Conservation (phyloP, 1,284 basidiomycete genomes). For the Naganishia liquefaciens region DNA sequence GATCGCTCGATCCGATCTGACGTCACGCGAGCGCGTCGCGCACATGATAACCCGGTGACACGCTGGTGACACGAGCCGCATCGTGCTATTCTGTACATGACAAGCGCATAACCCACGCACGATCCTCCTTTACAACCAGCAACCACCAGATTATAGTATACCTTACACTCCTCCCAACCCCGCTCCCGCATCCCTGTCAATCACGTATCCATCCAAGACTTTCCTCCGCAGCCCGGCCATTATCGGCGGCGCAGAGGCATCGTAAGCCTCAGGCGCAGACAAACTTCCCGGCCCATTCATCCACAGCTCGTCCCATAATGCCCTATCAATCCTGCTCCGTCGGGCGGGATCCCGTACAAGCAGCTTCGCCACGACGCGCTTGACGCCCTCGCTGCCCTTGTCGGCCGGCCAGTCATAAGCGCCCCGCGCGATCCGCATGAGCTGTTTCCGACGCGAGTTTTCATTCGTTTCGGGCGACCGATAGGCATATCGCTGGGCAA, state of each 20-base stretch:
- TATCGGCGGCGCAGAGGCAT: not conserved
- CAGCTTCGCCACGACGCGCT: constrained; percentile 62
- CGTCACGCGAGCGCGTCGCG: not conserved
- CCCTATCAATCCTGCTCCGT: constrained; percentile 60
- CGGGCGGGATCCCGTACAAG: constrained; percentile 69
- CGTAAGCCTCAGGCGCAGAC: constrained; percentile 15
- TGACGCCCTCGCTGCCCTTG: constrained; percentile 43
- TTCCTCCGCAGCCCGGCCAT: constrained; percentile 30
- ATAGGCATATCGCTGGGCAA: not conserved
- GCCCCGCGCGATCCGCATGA: constrained; percentile 75
- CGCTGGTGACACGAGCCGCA: too few relatives aligned
- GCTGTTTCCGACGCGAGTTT: constrained; percentile 43
- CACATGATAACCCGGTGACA: too few relatives aligned
- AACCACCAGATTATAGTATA: not conserved
- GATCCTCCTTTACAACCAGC: constrained; percentile 18
- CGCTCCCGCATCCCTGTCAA: constrained; percentile 39
- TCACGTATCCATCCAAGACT: constrained; percentile 44
- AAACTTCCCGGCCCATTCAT: constrained; percentile 55
- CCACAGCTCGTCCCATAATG: constrained; percentile 71
- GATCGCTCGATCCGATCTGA: constrained; percentile 16
- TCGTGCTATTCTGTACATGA: too few relatives aligned
- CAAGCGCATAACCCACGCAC: not conserved
- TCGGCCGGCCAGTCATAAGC: constrained; percentile 67
- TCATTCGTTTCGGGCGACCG: constrained; percentile 12
- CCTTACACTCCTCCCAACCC: not conserved